Conservation (phyloP, 73 alveolate species). For the Breviolum minutum region DNA sequence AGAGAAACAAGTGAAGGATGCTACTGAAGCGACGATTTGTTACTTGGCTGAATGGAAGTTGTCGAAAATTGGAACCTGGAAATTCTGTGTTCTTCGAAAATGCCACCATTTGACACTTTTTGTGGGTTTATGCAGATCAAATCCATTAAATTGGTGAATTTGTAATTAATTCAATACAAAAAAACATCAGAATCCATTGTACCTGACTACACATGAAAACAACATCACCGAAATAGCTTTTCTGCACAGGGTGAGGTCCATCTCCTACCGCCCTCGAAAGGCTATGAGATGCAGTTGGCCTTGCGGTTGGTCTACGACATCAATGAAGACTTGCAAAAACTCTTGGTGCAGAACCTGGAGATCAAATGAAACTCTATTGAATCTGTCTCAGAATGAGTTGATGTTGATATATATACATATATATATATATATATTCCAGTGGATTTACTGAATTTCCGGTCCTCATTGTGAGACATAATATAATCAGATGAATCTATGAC, state of each 20-base stretch:
- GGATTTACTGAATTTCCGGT: no score
- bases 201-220: background rate
- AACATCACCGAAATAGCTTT: no score
- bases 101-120: no score
- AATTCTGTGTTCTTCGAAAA: no score
- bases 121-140: no score
- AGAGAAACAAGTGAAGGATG: conserved; percentile 53
- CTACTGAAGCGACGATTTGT: conserved; percentile 46
- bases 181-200: background rate
- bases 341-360: conserved; percentile 38
- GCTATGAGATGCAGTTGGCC: conserved; percentile 56
- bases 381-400: no score
- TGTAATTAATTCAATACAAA: background rate
- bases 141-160: background rate
- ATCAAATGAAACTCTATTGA: background rate
- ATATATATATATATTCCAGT: no score
- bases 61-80: background rate
- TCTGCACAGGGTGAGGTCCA: no score
- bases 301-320: conserved; percentile 77
- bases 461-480: no score
- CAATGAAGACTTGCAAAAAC: conserved; percentile 70
- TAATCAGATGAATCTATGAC: no score
- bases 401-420: no score
- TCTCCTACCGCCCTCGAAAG: background rate
- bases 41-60: background rate